Base-by-base conservation (phyloP, 345 rosid species). In the Balakata baccata region DNA sequence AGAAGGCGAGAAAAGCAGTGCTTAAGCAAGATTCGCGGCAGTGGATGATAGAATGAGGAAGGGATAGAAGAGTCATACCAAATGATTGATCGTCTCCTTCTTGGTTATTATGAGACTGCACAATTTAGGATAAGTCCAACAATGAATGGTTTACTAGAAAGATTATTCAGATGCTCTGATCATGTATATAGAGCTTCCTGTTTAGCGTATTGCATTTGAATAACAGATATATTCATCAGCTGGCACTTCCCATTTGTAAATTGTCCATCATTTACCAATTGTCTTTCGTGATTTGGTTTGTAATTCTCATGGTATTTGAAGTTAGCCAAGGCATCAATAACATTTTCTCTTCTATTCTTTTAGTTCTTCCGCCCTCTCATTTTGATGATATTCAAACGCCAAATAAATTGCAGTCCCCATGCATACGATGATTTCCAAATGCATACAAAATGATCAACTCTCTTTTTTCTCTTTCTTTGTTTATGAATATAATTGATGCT, bases 1-100 rank as follows among this genome's bases (percentile, higher is more conserved):
- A 34, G 46, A 43, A 23, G 84, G 80, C 69, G 65, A 47, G 53
- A 84, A 72, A 68, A 87, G 66, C 86, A 84, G 68, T 60, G 89
- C 86, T 0, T 89, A 77, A 86, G 71, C 25, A 14, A 51, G 52
- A 50, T 64, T 47, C 3, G 37, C 25, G 25, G 85, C 84, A 68
- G 82, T 58, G 63, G 79, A 63, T 49, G 64, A 54, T 49, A 43
- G 43, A 45, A 43, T 13, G 68, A 37, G 65, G 52, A 49, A 75
- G 49, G 67, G 63, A 66, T 54, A 75, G 70, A 59, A 34, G 61
- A 71, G 34, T 29, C 34, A 29, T 29, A 29, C 34, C 34, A 29
- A 29, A 29, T 29, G 34, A 2, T 74, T 17, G 63, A 72, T 65
- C 9, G 66, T 70, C 25, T 6, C 72, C 69, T 16, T 39, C 64